Evolutionary conservation across 176 grass and related monocot genomes (phyloP).

Genomic region (Urochloa ruziziensis): DNA sequence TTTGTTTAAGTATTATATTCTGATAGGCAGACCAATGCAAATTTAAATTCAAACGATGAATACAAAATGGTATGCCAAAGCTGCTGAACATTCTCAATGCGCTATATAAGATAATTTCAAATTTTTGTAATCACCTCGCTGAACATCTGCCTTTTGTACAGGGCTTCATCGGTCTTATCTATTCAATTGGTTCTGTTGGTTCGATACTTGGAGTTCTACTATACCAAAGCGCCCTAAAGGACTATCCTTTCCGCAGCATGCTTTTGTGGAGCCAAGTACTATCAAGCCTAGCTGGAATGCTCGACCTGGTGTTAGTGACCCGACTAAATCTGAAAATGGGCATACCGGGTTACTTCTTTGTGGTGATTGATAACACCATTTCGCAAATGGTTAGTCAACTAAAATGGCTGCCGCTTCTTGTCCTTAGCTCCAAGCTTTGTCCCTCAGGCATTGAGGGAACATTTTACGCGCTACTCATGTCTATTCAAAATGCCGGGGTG

Average conservation of each 20-base stretch:
- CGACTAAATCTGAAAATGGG: conserved; percentile 55
- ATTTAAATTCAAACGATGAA: not conserved
- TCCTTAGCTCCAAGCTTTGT: conserved; percentile 77
- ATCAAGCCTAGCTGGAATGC: conserved; percentile 61
- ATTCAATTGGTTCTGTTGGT: conserved; percentile 70
- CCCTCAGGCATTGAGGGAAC: conserved; percentile 79
- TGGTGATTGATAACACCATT: conserved; percentile 56
- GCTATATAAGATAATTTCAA: too few species aligned
- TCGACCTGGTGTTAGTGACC: conserved; percentile 66
- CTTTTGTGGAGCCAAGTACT: conserved; percentile 76
- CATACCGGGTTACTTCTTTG: conserved; percentile 65
- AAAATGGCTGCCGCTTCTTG: conserved; percentile 76
- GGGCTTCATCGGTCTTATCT: conserved; percentile 70
- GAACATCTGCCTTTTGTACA: too few species aligned
- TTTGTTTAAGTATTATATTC: conserved; percentile 4
- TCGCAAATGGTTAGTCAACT: conserved; percentile 57
- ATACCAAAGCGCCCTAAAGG: conserved; percentile 70
- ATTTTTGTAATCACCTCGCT: too few species aligned
- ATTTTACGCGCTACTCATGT: conserved; percentile 71
- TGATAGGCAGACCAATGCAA: not conserved
- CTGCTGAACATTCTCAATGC: too few species aligned
- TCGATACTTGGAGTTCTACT: conserved; percentile 74
- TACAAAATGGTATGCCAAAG: conserved; percentile 8
- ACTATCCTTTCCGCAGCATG: conserved; percentile 56
- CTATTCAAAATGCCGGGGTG: conserved; percentile 55